Evolutionary conservation across 176 grass and related monocot genomes (phyloP).

Genomic region (Ensete glaucum): DNA sequence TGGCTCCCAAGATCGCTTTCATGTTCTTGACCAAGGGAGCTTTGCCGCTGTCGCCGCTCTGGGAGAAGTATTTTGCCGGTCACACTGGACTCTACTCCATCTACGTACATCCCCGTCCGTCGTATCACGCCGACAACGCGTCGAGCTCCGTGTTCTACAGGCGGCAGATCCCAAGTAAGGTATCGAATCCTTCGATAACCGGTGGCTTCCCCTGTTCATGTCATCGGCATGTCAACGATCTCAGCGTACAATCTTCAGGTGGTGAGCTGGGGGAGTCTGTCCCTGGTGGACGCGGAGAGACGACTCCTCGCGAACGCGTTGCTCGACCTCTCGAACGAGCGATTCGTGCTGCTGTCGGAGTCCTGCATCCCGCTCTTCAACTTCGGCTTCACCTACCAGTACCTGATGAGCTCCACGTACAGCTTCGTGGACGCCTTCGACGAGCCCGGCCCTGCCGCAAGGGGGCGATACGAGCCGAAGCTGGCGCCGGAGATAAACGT

Average conservation of each 20-base stretch:
- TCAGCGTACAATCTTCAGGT: not conserved
- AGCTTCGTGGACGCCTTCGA: not conserved
- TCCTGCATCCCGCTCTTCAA: not conserved
- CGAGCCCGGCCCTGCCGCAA: not conserved
- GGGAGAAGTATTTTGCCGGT: slow-evolving; percentile 6
- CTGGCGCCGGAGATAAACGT: not conserved
- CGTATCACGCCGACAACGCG: not conserved
- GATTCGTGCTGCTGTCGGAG: not conserved
- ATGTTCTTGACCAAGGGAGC: not conserved
- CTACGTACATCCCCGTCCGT: slow-evolving; percentile 1
- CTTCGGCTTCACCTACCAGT: not conserved
- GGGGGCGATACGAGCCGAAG: not conserved
- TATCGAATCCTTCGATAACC: not conserved
- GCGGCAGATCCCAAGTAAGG: slow-evolving; percentile 15
- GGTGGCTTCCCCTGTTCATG: too few relatives aligned
- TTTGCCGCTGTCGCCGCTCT: not conserved
- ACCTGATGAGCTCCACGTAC: not conserved
- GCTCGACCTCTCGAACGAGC: not conserved
- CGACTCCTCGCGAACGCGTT: slow-evolving; percentile 3
- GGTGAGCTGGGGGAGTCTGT: not conserved
- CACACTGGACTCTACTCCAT: not conserved
- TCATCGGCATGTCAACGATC: too few relatives aligned
- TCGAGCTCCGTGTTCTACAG: not conserved
- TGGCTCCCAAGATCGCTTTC: slow-evolving; percentile 6
- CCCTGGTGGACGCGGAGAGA: not conserved